Conservation (phyloP, 2,329 filamentous ascomycete species). For the Bretziella fagacearum region DNA sequence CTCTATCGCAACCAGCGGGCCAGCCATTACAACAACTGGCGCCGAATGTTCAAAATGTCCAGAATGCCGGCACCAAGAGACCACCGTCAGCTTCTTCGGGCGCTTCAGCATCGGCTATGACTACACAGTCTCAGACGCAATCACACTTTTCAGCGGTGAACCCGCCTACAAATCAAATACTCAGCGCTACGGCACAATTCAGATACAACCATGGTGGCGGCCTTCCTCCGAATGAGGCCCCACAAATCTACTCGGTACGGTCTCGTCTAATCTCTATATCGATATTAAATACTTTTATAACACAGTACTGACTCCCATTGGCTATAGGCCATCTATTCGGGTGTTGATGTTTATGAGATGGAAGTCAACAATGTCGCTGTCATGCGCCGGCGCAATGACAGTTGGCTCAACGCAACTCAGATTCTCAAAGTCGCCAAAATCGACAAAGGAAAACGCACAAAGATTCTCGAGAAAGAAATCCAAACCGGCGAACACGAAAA, state of each 20-base stretch:
- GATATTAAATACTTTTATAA: constrained; percentile 12
- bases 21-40: constrained; percentile 1
- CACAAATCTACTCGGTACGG: constrained; percentile 41
- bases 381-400: constrained; percentile 88
- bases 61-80: constrained; percentile 24
- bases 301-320: neutral
- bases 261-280: constrained; percentile 1
- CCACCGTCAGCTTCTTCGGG: constrained; percentile 18
- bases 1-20: neutral
- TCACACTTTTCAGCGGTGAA: constrained; percentile 20
- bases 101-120: constrained; percentile 14
- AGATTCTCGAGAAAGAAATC: constrained; percentile 96
- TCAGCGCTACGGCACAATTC: constrained; percentile 4
- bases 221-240: constrained; percentile 1
- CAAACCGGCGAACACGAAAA: constrained; percentile 94
- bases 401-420: constrained; percentile 95
- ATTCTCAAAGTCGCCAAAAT: constrained; percentile 95
- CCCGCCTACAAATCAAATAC: constrained; percentile 16
- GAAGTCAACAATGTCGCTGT: constrained; percentile 84
- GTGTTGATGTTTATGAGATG: constrained; percentile 96
- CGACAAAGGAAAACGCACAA: constrained; percentile 93
- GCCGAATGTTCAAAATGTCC: constrained; percentile 20
- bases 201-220: constrained; percentile 4
- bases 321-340: constrained; percentile 71
- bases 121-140: constrained; percentile 30